Evolutionary conservation across 805 yeast species (phyloP), one percentile per base, ranked within the genome.

Genomic region (Saccharomyces jurei): DNA sequence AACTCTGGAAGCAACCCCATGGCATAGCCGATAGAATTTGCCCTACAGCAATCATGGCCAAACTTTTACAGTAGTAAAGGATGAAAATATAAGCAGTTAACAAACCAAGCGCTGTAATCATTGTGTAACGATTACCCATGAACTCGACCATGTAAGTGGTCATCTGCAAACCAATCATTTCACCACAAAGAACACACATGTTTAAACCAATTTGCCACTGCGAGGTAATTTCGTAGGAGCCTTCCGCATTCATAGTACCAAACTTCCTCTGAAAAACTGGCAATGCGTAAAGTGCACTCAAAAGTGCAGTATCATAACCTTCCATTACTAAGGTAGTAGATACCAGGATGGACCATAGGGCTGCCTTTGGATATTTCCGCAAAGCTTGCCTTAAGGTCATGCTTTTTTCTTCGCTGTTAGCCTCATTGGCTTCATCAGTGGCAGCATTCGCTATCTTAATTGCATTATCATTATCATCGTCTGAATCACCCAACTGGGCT

Each of bases 1-100:
- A 63, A 31, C 80, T 74, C 55, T 76, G 80, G 61, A 80, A 80
- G 14, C 74, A 72, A 50, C 86, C 86, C 81, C 83, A 81, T 8
- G 77, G 73, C 31, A 81, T 56, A 58, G 81, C 81, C 28, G 74
- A 65, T 8, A 77, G 61, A 26, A 77, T 60, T 57, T 77, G 77
- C 50, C 80, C 80, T 11, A 69, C 72, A 32, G 74, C 69, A 47
- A 77, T 67, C 56, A 71, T 73, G 10, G 68, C 68, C 27, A 73
- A 56, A 56, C 64, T 68, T 10, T 71, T 70, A 29, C 82, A 77
- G 62, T 78, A 80, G 61, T 78, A 79, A 48, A 71, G 69, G 49
- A 79, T 68, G 60, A 79, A 79, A 48, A 77, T 74, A 54, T 77
- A 74, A n/a, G 69, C 74, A 32, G 65, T 63, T 51, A 67, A 64